Percentiles rank a stretch among this genome's conserved stretches.
These are phyloP conservation scores for Corchorus olitorius DNA, from an alignment of 345 rosid genomes.

Conservation along the genomic window DNA sequence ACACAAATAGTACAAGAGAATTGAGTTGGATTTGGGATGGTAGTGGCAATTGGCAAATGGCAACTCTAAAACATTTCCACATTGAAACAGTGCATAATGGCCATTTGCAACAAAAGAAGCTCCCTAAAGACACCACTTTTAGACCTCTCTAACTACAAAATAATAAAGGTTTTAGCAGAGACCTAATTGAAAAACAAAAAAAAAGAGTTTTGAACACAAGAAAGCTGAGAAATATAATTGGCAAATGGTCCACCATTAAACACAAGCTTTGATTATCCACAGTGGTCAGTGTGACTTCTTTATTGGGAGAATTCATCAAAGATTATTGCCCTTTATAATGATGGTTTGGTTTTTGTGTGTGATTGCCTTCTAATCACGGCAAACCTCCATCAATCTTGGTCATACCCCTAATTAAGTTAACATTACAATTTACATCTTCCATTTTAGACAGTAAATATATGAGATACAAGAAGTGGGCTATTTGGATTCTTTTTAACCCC, in stretches of 20 bases:
- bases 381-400: conserved; percentile 37
- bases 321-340: conserved; percentile 18
- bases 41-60: not conserved
- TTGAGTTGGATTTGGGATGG: conserved; percentile 1
- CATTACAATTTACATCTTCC: not conserved
- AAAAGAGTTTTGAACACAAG: conserved; percentile 12
- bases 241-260: conserved; percentile 32
- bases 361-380: conserved; percentile 30
- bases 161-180: conserved; percentile 21
- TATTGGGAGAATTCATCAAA: conserved; percentile 15
- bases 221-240: conserved; percentile 35
- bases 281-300: conserved; percentile 23
- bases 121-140: not conserved
- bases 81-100: not conserved
- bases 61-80: too few species aligned
- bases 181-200: not conserved
- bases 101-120: not conserved
- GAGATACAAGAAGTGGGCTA: not conserved
- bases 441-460: not conserved
- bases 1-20: not conserved
- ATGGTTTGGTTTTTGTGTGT: conserved; percentile 18
- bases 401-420: not conserved
- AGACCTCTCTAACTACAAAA: not conserved
- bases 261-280: conserved; percentile 21
- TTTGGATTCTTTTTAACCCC: not conserved